Base-by-base conservation (phyloP, 352 stramenopile genomes). In the Phytopythium kandeliae region DNA sequence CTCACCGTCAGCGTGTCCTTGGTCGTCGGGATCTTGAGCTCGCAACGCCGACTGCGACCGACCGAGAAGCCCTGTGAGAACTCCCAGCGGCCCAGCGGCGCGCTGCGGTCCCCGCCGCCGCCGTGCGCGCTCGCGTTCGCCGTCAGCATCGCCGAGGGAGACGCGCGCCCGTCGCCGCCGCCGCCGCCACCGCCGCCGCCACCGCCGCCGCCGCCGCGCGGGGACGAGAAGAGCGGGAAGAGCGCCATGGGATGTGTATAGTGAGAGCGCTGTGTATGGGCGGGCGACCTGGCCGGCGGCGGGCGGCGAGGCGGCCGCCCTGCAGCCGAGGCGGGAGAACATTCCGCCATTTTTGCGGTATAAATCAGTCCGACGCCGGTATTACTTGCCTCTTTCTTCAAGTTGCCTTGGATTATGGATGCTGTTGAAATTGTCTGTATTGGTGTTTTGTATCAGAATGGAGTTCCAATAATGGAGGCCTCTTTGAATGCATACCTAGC, bases 1-100 rank as follows among this genome's bases (percentile, higher is more conserved):
- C 81, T 92, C 35, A 92, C 73, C 5, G 81, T 89, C 25, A 77
- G 75, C 46, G 81, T 92, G 50, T 84, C 74, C 30, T 83, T 71
- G 16, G 63, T 85, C 21, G 78, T 92, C 11, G 68, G 55, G 48
- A 89, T 89, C 48, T 76, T 71, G 47, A 89, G 59, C 38, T 89
- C 81, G 37, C 81, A 87, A 15, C 67, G 63, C 25, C 81, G 74
- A 58, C 78, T 89, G 30, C 81, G 74, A 1, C 81, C 81, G 33
- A 92, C 71, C 26, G 74, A 86, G 55, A 92, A 92, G 30, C 74
- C 64, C 24, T 53, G 47, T 13, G 51, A 55, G 53, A 92, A 92
- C 36, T 71, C 59, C 69, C 70, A 78, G 25, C 55, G 61, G 31
- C 50, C 50, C 11, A 56, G 47, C 34, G 47, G 33, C 33, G 33